Evolutionary conservation across 257 asterid species (phyloP), one percentile per base, ranked within the genome.

Genomic region (Solanum sparsipilum): DNA sequence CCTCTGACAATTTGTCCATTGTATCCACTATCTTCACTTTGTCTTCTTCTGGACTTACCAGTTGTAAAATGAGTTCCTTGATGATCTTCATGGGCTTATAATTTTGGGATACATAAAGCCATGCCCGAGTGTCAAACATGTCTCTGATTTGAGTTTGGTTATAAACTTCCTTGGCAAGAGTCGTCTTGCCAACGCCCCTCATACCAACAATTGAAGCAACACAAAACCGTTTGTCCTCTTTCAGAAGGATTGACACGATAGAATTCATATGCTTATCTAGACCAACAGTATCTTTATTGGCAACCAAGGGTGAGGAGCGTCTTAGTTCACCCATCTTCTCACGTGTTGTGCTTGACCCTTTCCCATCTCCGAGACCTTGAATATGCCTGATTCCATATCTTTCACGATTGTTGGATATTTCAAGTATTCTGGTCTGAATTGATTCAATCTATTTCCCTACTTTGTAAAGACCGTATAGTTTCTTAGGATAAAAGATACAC

Each of bases 81-180:
- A 82, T 46, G 5, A 71, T 46, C 74, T 90, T 89, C n/a, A 16
- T 9, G 2, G 76, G 86, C 3, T 34, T 74, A 31, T 85, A 86
- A 4, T 86, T 85, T 5, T 78, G 48, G 35, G 90, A 88, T 38
- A 88, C 89, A 60, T 21, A 27, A 56, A 90, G 84, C 89, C 92
- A 90, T 21, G 88, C 90, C 31, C 90, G 79, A 7, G 25, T 1
- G 2, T 83, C 86, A 83, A 88, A 90, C 16, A 48, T 58, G 8
- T 5, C 35, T 68, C 38, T 52, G 25, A 90, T 85, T 5, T 9
- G 48, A 9, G 38, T 2, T 27, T 85, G 74, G 73, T 85, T 88
- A 68, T 78, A 90, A 6, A 87, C 86, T 20, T 16, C 31, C 16
- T 48, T 70, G 20, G 90, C 91, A 6, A 89, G 88, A 18, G 90